These are phyloP conservation scores for Fraxinus baroniana DNA, from an alignment of 305 asterid genomes.

Conservation along the genomic window DNA sequence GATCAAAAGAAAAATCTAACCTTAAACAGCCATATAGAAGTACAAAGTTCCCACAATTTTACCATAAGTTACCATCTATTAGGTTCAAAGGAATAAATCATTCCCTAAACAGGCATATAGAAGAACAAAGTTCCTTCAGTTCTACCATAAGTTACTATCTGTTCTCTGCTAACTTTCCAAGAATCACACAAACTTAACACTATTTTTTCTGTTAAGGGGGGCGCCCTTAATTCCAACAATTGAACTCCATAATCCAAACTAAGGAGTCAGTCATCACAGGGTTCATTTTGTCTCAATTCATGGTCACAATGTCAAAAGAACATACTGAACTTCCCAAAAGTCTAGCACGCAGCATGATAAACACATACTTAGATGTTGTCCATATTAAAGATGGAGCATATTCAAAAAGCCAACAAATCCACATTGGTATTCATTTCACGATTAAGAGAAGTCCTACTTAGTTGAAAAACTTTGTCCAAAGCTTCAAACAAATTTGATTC, in stretches of 20 bases:
- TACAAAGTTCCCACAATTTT: background rate
- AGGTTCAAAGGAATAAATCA: background rate
- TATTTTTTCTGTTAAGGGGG: background rate
- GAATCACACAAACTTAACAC: background rate
- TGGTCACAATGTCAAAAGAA: background rate
- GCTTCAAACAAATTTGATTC: background rate
- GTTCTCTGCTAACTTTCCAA: background rate
- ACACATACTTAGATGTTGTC: background rate
- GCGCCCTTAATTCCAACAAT: background rate
- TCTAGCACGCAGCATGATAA: background rate
- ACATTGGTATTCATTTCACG: background rate
- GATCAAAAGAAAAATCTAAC: background rate
- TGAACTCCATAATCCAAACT: background rate
- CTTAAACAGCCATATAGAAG: background rate
- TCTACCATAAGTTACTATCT: background rate
- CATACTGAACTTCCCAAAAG: background rate
- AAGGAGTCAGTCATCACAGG: background rate
- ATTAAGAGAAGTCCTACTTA: background rate
- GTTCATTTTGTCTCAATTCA: background rate
- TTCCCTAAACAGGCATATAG: background rate
- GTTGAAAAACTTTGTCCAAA: background rate
- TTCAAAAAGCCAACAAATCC: background rate
- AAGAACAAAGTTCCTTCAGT: background rate
- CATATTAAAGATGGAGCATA: background rate
- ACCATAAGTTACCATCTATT: background rate